These are phyloP conservation scores for Paspalum notatum DNA, from an alignment of 176 grass and related monocot genomes.

Conservation along the genomic window DNA sequence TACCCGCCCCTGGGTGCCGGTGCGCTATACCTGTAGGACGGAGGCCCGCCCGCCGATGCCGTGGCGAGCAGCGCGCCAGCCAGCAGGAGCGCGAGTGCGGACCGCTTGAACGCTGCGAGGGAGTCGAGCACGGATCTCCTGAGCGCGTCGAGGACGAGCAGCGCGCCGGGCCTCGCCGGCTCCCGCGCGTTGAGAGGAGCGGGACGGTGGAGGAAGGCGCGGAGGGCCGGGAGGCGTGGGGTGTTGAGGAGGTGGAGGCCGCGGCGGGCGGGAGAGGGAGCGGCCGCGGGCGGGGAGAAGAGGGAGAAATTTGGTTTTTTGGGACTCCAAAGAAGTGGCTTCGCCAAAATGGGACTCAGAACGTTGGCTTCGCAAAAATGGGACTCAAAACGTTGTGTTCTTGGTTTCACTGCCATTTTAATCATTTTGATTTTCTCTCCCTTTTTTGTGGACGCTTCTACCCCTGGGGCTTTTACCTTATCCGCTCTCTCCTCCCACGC, in stretches of 20 bases:
- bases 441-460: too few species aligned
- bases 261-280: neutral
- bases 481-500: too few species aligned
- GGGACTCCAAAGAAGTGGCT: too few species aligned
- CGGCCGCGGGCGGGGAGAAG: neutral
- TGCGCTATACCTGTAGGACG: conserved; percentile 48
- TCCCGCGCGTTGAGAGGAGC: neutral
- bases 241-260: conserved; percentile 15
- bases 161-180: neutral
- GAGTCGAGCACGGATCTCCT: conserved; percentile 46
- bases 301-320: too few species aligned
- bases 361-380: too few species aligned
- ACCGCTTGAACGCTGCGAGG: conserved; percentile 56
- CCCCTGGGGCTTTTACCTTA: too few species aligned
- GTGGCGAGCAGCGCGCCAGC: conserved; percentile 59
- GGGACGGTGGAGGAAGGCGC: neutral
- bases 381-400: too few species aligned
- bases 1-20: conserved; percentile 48
- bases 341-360: too few species aligned
- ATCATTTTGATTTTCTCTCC: too few species aligned
- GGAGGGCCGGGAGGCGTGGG: conserved; percentile 28
- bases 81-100: conserved; percentile 60
- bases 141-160: conserved; percentile 44
- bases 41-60: conserved; percentile 35
- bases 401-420: too few species aligned